Evolutionary conservation across 2,329 filamentous ascomycete genomes (phyloP), one percentile per base, ranked within the genome.

Genomic region (Diaporthe nobilis): DNA sequence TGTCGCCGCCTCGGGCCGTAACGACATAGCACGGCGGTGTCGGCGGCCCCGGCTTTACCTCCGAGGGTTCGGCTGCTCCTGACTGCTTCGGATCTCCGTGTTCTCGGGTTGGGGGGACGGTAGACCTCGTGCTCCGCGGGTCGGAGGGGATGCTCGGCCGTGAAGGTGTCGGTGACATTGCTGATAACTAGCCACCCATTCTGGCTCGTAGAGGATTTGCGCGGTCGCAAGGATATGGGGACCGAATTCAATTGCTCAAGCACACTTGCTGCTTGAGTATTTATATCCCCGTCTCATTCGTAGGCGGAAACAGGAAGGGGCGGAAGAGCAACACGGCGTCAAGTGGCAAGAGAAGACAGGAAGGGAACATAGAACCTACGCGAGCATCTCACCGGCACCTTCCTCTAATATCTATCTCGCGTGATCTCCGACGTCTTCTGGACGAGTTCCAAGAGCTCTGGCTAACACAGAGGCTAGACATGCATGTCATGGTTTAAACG

Each of bases 1-100:
- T 68, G 44, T 65, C 34, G 28, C 57, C 67, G 20, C 71, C 65
- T 78, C 79, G 55, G 73, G 80, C 80, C 10, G 20, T 53, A 20
- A 53, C 7, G n/a, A 68, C 47, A 8, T 37, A 68, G 31, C 65
- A 68, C 28, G 47, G 31, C 15, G 65, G 47, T 9, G 34, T 53
- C 7, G 15, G 31, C 13, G 47, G 22, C 65, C 12, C 31, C 7
- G 15, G 22, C 15, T 53, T 8, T 28, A 22, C 13, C 12, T 42
- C 47, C 34, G 47, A 31, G 34, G 1, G 13, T 8, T 20, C 12
- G 31, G 28, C 47, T 28, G 31, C n/a, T 25, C 7, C 47, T 28
- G 65, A 20, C n/a, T 39, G 28, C 31, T 53, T 20, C 28, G 47
- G 8, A 20, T 20, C 3, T 51, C 49, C 47, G 9, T 37, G 65